These are phyloP conservation scores for Gossypium trilobum DNA, from an alignment of 441 rosid genomes.

Conservation along the genomic window DNA sequence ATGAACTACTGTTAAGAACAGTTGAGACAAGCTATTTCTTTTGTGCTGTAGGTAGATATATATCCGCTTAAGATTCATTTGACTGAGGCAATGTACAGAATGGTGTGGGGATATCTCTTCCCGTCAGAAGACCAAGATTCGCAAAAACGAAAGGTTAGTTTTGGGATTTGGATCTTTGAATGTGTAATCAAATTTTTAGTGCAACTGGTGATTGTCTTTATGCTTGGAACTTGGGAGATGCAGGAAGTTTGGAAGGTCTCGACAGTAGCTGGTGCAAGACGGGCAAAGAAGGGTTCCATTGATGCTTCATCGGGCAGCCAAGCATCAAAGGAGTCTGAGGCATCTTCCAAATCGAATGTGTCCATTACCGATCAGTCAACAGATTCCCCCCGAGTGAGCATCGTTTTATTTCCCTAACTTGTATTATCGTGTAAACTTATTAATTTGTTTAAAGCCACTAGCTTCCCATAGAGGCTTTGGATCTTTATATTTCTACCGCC, in stretches of 20 bases:
- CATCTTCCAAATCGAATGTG: slow-evolving; percentile 35
- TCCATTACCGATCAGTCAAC: slow-evolving; percentile 27
- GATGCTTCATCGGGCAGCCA: slow-evolving; percentile 47
- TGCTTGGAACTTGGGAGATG: slow-evolving; percentile 23
- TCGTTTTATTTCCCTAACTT: slow-evolving; percentile 11
- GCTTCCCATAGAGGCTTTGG: not conserved
- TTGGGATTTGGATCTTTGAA: slow-evolving; percentile 13
- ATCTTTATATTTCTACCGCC: not conserved
- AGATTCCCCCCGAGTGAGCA: slow-evolving; percentile 37
- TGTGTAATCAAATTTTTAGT: slow-evolving; percentile 11
- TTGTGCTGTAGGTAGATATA: slow-evolving; percentile 65
- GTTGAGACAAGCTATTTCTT: slow-evolving; percentile 8
- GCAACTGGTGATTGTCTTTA: slow-evolving; percentile 12
- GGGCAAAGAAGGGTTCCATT: slow-evolving; percentile 60
- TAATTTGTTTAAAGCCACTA: not conserved
- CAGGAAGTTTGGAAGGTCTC: slow-evolving; percentile 99
- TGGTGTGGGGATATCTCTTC: slow-evolving; percentile 93
- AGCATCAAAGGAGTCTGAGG: slow-evolving; percentile 50
- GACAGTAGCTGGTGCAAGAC: slow-evolving; percentile 81
- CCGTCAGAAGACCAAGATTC: slow-evolving; percentile 96
- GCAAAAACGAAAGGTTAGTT: slow-evolving; percentile 73
- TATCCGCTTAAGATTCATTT: slow-evolving; percentile 91
- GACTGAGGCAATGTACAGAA: slow-evolving; percentile 88
- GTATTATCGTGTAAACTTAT: not conserved
- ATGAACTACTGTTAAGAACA: not conserved